Percentiles rank a stretch among this genome's conserved stretches.
These are phyloP conservation scores for Paracorniculantispora psalliotae DNA, from an alignment of 2,329 filamentous ascomycete species.

Conservation along the genomic window DNA sequence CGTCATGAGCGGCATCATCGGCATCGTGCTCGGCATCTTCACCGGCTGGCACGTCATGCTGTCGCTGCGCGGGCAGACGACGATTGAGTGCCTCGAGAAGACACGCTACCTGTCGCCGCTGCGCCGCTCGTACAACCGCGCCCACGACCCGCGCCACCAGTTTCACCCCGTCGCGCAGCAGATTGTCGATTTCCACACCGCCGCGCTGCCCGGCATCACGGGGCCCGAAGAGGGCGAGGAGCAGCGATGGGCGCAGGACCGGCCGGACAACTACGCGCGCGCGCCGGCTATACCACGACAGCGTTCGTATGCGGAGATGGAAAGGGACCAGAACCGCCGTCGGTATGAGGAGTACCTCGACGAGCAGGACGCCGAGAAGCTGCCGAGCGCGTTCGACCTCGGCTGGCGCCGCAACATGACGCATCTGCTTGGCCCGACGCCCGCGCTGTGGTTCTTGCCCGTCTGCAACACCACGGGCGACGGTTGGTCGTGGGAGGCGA, in stretches of 20 bases:
- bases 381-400: conserved; percentile 91
- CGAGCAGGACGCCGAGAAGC: conserved; percentile 78
- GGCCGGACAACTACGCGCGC: conserved; percentile 19
- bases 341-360: conserved; percentile 73
- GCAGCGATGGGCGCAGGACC: conserved; percentile 26
- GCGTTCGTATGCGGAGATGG: conserved; percentile 50
- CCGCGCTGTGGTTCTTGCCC: conserved; percentile 72
- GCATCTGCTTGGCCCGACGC: conserved; percentile 74
- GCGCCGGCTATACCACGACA: conserved; percentile 41
- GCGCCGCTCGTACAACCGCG: conserved; percentile 61
- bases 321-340: conserved; percentile 48
- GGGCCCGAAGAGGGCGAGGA: conserved; percentile 77
- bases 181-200: conserved; percentile 75
- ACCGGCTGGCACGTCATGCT: conserved; percentile 88
- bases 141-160: conserved; percentile 48
- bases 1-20: conserved; percentile 86
- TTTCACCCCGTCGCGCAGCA: conserved; percentile 59
- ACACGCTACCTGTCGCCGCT: conserved; percentile 86
- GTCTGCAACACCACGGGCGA: conserved; percentile 83
- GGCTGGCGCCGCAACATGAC: conserved; percentile 74
- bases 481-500: conserved; percentile 92
- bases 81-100: conserved; percentile 94
- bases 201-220: conserved; percentile 73
- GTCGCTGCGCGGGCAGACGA: conserved; percentile 75
- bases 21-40: conserved; percentile 81